phyloP scores from a whole-genome alignment of 2,329 filamentous ascomycete species.

The Pseudocercospora fuligena region DNA sequence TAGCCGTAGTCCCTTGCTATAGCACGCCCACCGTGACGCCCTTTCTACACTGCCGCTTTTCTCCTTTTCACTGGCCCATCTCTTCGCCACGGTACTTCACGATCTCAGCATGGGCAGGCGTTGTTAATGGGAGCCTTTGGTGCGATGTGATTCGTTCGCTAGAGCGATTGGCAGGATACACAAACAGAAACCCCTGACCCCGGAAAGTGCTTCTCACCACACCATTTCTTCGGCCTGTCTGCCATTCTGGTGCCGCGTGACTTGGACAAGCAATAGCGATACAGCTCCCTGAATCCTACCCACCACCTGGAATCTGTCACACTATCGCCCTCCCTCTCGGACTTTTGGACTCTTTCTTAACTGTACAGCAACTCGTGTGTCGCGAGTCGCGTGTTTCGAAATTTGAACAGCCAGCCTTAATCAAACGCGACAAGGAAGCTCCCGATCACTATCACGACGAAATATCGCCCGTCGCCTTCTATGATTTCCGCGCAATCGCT shows the following conservation, averaged over 20 bases:
- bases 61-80: conserved; percentile 1
- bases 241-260: conserved; percentile 7
- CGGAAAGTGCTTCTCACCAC: conserved; percentile 8
- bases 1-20: neutral
- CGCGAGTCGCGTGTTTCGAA: conserved; percentile 7
- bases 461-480: conserved; percentile 35
- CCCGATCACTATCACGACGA: conserved; percentile 8
- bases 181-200: conserved; percentile 1
- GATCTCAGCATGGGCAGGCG: conserved; percentile 11
- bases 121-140: neutral
- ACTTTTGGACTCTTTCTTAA: neutral
- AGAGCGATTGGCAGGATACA: conserved; percentile 5
- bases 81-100: conserved; percentile 15
- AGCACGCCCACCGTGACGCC: neutral
- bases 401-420: conserved; percentile 5
- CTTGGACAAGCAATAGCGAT: conserved; percentile 9
- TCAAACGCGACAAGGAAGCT: conserved; percentile 18
- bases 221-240: neutral
- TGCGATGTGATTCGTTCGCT: conserved; percentile 8
- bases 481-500: conserved; percentile 40
- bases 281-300: conserved; percentile 10
- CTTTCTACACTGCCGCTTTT: neutral
- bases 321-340: neutral
- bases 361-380: conserved; percentile 11
- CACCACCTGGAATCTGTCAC: neutral